A percentile compares a stretch with the other conserved stretches of the same genome.
Conservation (phyloP, 2,329 filamentous ascomycete genomes). For the Microcera coccophila region DNA sequence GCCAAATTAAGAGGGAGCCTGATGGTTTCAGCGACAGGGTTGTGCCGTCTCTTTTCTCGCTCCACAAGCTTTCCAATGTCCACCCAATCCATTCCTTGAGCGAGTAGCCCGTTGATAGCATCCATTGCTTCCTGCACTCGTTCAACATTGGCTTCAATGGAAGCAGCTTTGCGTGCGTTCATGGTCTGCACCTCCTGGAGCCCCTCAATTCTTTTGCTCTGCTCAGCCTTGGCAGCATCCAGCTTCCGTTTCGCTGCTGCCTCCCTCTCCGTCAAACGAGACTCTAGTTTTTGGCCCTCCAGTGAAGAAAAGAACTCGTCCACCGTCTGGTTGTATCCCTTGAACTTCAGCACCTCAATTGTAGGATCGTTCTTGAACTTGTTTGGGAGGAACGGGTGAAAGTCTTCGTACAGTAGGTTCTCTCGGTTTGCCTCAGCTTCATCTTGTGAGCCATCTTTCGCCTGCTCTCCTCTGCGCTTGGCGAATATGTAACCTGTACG, state of each 20-base stretch:
- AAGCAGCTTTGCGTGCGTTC: constrained; percentile 82
- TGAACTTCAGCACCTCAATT: constrained; percentile 68
- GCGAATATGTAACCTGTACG: constrained; percentile 87
- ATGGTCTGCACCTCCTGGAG: constrained; percentile 76
- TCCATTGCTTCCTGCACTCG: constrained; percentile 89
- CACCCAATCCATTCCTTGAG: constrained; percentile 96
- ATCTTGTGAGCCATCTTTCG: constrained; percentile 27
- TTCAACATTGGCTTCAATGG: constrained; percentile 86
- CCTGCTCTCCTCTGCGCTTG: constrained; percentile 46
- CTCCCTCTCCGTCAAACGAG: constrained; percentile 76
- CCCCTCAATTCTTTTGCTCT: constrained; percentile 78
- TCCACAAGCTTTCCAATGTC: constrained; percentile 86
- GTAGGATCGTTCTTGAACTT: constrained; percentile 69
- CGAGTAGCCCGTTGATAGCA: constrained; percentile 86
- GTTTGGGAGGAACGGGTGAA: constrained; percentile 82
- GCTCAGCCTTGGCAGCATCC: constrained; percentile 77
- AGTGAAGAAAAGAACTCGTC: constrained; percentile 97
- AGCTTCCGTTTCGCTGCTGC: constrained; percentile 77
- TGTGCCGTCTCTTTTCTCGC: constrained; percentile 73
- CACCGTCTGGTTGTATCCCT: constrained; percentile 86
- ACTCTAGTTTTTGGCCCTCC: constrained; percentile 88
- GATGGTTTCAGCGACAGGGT: constrained; percentile 83
- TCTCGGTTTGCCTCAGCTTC: constrained; percentile 32
- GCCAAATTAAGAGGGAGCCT: constrained; percentile 81
- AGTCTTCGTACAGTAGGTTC: constrained; percentile 80